Base-by-base conservation (phyloP, 768 basidiomycete species). In the Boletus eberwhitei region DNA sequence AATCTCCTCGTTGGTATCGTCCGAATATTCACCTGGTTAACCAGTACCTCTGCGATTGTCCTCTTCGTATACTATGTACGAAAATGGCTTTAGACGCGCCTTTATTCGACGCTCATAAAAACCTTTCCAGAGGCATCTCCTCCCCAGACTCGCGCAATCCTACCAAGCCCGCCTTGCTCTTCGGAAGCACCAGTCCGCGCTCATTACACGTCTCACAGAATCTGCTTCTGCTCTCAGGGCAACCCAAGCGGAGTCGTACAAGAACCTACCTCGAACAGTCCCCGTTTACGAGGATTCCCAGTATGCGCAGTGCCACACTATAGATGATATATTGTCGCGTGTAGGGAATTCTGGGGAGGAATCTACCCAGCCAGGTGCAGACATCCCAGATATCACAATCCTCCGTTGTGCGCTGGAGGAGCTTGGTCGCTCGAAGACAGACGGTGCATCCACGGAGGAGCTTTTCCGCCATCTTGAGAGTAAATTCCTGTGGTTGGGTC, bases 31-130 rank as follows among this genome's bases (percentile, higher is more conserved):
- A 72, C 73, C 8, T 91, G 88, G 90, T 64, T 88, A 52, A 75
- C 79, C 2, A 86, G 89, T 6, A 79, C 85, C 11, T 84, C 85
- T 42, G 79, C 82, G 1, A 69, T 76, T 2, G 64, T 87, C 12
- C 62, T 86, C 16, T 73, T 88, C 48, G 60, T 86, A 43, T 90
- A 88, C 71, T 82, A 87, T 59, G 88, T 90, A 62, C 57, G 85
- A 41, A 41, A 36, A 22, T 24, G 7, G 14, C 34, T 42, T n/a
- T 31, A 35, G 14, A 22, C 22, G 24, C 5, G 4, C 29, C 16
- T 26, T 9, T 21, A 51, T 11, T 47, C 34, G 26, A 55, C 21
- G 32, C 59, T 64, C 52, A 63, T 38, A 22, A 14, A 49, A 48
- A n/a, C 19, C 2, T n/a, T 21, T 45, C 4, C 55, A 91, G 89